Conservation (phyloP, 306 rosid species). For the Cucumis melo region DNA sequence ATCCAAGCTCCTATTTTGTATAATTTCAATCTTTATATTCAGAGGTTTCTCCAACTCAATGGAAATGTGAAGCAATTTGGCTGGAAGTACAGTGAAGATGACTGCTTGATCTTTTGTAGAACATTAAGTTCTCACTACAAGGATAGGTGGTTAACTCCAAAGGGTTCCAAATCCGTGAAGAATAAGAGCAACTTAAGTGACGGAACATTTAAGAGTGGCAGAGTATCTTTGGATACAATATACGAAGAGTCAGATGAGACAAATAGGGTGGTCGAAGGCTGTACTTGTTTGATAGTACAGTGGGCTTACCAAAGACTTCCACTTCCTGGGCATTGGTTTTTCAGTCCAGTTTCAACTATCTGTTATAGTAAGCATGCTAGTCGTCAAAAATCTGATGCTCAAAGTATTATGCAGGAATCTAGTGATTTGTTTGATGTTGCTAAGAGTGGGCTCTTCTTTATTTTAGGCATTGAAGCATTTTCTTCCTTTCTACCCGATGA, state of each 20-base stretch:
- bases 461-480: conserved; percentile 76
- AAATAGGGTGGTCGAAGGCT: conserved; percentile 12
- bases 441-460: conserved; percentile 67
- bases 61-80: conserved; percentile 27
- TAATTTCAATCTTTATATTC: conserved; percentile 44
- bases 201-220: conserved; percentile 27
- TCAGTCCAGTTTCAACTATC: conserved; percentile 74
- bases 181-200: conserved; percentile 15
- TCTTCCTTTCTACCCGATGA: conserved; percentile 37
- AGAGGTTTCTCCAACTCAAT: conserved; percentile 24
- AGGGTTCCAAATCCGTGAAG: conserved; percentile 31
- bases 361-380: conserved; percentile 34
- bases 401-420: conserved; percentile 19
- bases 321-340: conserved; percentile 67
- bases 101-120: conserved; percentile 40
- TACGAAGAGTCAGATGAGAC: conserved; percentile 60
- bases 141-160: conserved; percentile 63
- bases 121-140: conserved; percentile 63
- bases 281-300: conserved; percentile 37
- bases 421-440: conserved; percentile 48
- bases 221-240: conserved; percentile 44
- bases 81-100: conserved; percentile 62
- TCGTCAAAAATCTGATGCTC: conserved; percentile 28
- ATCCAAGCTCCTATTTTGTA: conserved; percentile 43
- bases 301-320: conserved; percentile 92